Evolutionary conservation across 306 rosid species (phyloP).

Genomic region (Vigna mungo): DNA sequence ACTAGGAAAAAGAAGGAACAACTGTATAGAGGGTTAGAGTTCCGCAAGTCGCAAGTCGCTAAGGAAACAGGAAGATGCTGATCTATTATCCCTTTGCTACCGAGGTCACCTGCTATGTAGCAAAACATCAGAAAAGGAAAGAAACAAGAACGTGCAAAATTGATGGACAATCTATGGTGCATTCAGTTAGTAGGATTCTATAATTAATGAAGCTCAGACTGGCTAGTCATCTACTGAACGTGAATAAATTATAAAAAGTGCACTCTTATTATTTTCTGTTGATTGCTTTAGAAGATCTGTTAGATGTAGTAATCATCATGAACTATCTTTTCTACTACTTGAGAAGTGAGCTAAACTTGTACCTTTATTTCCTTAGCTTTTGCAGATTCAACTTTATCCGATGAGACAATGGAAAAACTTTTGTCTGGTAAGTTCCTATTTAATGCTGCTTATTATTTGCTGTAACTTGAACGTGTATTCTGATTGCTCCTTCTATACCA

Average conservation of each 20-base stretch:
- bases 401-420: constrained; percentile 66
- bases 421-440: constrained; percentile 62
- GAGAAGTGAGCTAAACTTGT: constrained; percentile 40
- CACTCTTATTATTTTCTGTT: constrained; percentile 17
- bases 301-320: not conserved
- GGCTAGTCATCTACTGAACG: constrained; percentile 5
- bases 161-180: constrained; percentile 14
- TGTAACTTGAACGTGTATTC: not conserved
- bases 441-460: constrained; percentile 29
- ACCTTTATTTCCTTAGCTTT: constrained; percentile 40
- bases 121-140: not conserved
- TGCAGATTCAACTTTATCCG: constrained; percentile 68
- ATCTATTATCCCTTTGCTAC: not conserved
- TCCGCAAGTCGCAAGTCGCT: not conserved
- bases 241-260: constrained; percentile 15
- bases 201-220: constrained; percentile 12
- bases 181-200: constrained; percentile 11
- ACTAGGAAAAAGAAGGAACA: not conserved
- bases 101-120: not conserved
- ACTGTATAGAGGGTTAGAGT: not conserved
- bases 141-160: not conserved
- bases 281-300: constrained; percentile 24
- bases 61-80: not conserved
- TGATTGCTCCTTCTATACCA: constrained; percentile 1
- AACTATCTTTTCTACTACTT: not conserved